Evolutionary conservation across 176 grass and related monocot genomes (phyloP).

Genomic region (Rhynchospora pubera): DNA sequence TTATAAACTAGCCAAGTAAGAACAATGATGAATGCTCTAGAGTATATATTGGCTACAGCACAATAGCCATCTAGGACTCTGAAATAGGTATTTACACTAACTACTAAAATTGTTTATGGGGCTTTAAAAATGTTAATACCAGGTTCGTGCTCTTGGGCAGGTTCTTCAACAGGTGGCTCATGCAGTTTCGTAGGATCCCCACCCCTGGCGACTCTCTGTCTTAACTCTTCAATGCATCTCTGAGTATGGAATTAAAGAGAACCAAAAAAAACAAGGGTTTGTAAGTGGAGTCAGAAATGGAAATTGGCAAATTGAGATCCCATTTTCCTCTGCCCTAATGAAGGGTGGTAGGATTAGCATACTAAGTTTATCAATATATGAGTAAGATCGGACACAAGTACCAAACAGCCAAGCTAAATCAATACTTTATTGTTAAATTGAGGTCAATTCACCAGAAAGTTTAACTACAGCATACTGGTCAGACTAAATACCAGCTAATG

Average conservation of each 20-base stretch:
- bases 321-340: background rate
- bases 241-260: slow-evolving; percentile 26
- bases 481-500: background rate
- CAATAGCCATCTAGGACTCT: background rate
- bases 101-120: background rate
- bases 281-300: background rate
- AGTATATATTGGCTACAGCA: background rate
- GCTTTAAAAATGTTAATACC: slow-evolving; percentile 21
- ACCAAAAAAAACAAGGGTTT: slow-evolving; percentile 2
- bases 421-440: background rate
- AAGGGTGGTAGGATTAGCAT: background rate
- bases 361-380: background rate
- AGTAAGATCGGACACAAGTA: background rate
- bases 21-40: background rate
- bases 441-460: background rate
- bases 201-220: slow-evolving; percentile 59
- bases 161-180: slow-evolving; percentile 43
- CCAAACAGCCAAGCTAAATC: background rate
- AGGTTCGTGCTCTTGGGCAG: slow-evolving; percentile 31
- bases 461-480: background rate
- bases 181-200: slow-evolving; percentile 72
- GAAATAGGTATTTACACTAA: background rate
- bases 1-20: background rate
- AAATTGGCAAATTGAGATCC: background rate
- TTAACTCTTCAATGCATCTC: slow-evolving; percentile 73